phyloP scores from a whole-genome alignment of 495 filamentous ascomycete species.

The Lasiosphaeria miniovina region DNA sequence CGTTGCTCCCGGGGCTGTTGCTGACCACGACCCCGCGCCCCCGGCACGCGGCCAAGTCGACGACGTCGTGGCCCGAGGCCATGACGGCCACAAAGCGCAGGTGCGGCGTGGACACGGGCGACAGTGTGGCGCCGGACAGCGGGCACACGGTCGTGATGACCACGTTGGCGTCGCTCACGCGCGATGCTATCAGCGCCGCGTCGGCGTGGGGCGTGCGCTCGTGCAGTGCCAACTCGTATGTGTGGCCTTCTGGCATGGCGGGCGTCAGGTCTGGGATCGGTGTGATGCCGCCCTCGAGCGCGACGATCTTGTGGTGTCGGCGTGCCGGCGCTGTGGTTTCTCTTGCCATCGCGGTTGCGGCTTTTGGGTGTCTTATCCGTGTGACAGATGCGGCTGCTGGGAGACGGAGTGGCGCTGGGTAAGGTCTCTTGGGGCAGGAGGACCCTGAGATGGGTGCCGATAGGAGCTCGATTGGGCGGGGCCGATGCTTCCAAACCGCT shows the following conservation, averaged over 20 bases:
- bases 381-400: too few relatives aligned
- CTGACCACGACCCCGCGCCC: background rate
- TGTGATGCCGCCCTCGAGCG: background rate
- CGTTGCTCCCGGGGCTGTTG: background rate
- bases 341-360: too few relatives aligned
- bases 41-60: background rate
- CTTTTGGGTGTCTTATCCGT: too few relatives aligned
- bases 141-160: background rate
- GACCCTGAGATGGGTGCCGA: too few relatives aligned
- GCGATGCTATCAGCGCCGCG: background rate
- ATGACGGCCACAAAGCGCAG: background rate
- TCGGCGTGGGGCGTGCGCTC: background rate
- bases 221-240: background rate
- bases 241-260: background rate
- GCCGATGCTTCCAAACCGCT: too few relatives aligned
- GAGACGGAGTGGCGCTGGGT: too few relatives aligned
- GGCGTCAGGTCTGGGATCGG: background rate
- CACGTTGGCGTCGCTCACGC: background rate
- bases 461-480: too few relatives aligned
- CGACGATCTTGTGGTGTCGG: background rate
- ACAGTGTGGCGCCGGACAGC: background rate
- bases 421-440: too few relatives aligned
- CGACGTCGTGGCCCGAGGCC: background rate
- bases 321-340: too few relatives aligned
- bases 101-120: background rate